Conservation (phyloP, 2,329 filamentous ascomycete species). For the Clonostachys rosea region DNA sequence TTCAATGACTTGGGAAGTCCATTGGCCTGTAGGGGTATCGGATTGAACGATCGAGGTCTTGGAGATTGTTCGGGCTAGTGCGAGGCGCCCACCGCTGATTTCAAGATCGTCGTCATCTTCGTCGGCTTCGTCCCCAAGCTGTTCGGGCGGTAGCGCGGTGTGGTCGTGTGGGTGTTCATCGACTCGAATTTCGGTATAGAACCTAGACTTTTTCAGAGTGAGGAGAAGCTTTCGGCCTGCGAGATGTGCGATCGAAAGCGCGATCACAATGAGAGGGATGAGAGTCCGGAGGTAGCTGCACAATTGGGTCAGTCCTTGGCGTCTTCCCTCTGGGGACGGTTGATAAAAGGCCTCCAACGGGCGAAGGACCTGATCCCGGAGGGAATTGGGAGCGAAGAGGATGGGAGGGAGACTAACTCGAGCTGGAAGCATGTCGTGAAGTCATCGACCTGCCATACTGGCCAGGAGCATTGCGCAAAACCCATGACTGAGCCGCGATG, state of each 20-base stretch:
- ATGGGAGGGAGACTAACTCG: constrained; percentile 47
- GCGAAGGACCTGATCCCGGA: neutral
- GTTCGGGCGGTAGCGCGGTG: constrained; percentile 46
- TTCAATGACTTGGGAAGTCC: constrained; percentile 68
- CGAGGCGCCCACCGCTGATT: constrained; percentile 52
- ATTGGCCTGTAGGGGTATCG: constrained; percentile 71
- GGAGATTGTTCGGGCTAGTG: constrained; percentile 56
- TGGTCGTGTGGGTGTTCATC: constrained; percentile 35
- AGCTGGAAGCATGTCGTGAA: constrained; percentile 58
- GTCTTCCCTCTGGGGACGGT: too few species aligned
- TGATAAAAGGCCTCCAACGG: too few species aligned
- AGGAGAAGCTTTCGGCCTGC: constrained; percentile 51
- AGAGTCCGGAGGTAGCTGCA: constrained; percentile 55
- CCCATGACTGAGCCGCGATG: constrained; percentile 21
- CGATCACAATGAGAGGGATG: constrained; percentile 69
- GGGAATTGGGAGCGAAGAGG: neutral
- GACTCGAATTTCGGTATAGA: constrained; percentile 53
- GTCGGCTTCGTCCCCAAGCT: constrained; percentile 27
- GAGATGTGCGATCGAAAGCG: constrained; percentile 65
- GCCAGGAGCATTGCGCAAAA: constrained; percentile 51
- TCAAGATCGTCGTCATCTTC: constrained; percentile 56
- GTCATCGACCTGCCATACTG: constrained; percentile 60
- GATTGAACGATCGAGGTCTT: constrained; percentile 63
- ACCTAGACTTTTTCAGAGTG: constrained; percentile 36
- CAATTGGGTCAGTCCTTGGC: constrained; percentile 2